Evolutionary conservation across 495 filamentous ascomycete genomes (phyloP).

Genomic region (Penicillium waksmanii): DNA sequence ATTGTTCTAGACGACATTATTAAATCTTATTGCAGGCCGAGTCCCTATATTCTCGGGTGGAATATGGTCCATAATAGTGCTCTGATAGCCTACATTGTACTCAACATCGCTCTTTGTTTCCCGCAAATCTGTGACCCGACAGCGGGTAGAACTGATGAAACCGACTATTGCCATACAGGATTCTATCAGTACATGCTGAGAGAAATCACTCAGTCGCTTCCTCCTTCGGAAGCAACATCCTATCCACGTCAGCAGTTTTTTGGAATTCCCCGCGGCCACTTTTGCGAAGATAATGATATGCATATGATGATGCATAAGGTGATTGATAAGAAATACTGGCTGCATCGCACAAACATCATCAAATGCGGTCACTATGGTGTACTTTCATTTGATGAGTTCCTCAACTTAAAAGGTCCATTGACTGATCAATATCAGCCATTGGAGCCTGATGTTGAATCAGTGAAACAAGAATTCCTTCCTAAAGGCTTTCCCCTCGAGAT

Average conservation of each 20-base stretch:
- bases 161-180: conserved; percentile 16
- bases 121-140: conserved; percentile 10
- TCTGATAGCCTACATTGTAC: conserved; percentile 12
- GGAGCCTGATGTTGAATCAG: conserved; percentile 10
- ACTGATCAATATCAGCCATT: conserved; percentile 9
- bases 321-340: conserved; percentile 9
- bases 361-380: conserved; percentile 10
- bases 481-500: conserved; percentile 11
- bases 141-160: conserved; percentile 13
- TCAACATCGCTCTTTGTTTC: conserved; percentile 14
- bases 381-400: conserved; percentile 17
- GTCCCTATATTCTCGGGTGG: conserved; percentile 10
- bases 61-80: conserved; percentile 1
- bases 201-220: background rate
- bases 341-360: conserved; percentile 10
- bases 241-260: conserved; percentile 17
- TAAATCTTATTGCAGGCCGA: conserved; percentile 10
- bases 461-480: conserved; percentile 4
- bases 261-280: conserved; percentile 11
- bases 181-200: conserved; percentile 16
- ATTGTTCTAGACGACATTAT: background rate
- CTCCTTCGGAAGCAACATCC: conserved; percentile 4
- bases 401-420: conserved; percentile 10
- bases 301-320: no score
- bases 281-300: background rate